A percentile compares a stretch with the other conserved stretches of the same genome.
These are phyloP conservation scores for Phytophthora sojae DNA, from an alignment of 352 stramenopile genomes.

Conservation along the genomic window DNA sequence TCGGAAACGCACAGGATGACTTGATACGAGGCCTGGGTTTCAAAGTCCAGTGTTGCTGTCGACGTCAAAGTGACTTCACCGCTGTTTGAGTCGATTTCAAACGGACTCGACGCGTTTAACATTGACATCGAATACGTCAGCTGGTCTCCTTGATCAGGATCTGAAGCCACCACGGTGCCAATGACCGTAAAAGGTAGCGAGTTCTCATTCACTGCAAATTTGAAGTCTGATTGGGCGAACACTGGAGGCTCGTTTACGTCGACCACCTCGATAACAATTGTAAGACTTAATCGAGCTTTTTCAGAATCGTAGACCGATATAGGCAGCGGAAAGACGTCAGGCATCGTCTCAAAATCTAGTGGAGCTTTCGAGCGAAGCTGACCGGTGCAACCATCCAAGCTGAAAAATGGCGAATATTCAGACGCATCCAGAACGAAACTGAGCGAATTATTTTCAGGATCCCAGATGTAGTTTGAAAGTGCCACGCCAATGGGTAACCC, in stretches of 20 bases:
- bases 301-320: constrained; percentile 32
- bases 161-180: constrained; percentile 16
- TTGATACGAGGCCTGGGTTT: constrained; percentile 16
- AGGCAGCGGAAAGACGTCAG: constrained; percentile 4
- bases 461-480: constrained; percentile 48
- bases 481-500: constrained; percentile 34
- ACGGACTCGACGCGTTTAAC: background rate
- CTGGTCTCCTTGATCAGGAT: constrained; percentile 19
- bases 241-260: constrained; percentile 34
- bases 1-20: constrained; percentile 26
- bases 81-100: constrained; percentile 15
- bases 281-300: constrained; percentile 9
- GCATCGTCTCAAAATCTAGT: constrained; percentile 51
- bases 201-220: constrained; percentile 29
- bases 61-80: constrained; percentile 12
- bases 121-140: constrained; percentile 18
- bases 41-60: constrained; percentile 19
- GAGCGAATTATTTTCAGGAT: constrained; percentile 64
- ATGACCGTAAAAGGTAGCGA: constrained; percentile 2
- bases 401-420: constrained; percentile 53
- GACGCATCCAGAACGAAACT: constrained; percentile 53
- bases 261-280: constrained; percentile 15
- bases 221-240: constrained; percentile 18
- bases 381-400: constrained; percentile 54
- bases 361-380: constrained; percentile 46